These are phyloP conservation scores for Plasmodium coatneyi DNA, from an alignment of 169 alveolate species.

Conservation along the genomic window DNA sequence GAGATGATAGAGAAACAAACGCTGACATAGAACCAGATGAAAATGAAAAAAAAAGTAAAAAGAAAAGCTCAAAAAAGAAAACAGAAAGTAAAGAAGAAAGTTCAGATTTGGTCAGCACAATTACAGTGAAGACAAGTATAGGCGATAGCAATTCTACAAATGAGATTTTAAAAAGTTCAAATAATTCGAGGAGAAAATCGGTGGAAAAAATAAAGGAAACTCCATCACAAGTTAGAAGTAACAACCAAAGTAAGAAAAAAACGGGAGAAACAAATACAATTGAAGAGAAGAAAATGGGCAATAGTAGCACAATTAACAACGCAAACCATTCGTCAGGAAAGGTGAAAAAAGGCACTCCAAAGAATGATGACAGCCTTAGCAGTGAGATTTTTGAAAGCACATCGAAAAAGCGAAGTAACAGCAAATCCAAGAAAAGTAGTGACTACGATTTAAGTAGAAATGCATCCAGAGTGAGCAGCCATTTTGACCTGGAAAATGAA, in stretches of 20 bases:
- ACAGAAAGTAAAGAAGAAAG: not conserved
- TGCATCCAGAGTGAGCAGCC: constrained; percentile 20
- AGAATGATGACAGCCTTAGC: not conserved
- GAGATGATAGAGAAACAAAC: constrained; percentile 15
- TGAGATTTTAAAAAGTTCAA: not conserved
- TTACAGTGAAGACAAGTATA: not conserved
- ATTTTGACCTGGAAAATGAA: constrained; percentile 22
- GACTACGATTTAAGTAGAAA: constrained; percentile 55
- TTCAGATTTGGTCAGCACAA: not conserved
- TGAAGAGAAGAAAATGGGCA: not conserved
- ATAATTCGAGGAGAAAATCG: constrained; percentile 12
- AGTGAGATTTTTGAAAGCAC: constrained; percentile 16
- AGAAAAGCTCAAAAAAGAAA: not conserved
- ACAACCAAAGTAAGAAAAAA: constrained; percentile 9
- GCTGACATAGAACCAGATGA: not conserved
- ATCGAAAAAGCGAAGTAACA: constrained; percentile 15
- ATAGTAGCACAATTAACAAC: not conserved
- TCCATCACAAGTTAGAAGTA: constrained; percentile 10
- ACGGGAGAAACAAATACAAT: not conserved
- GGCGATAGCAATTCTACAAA: constrained; percentile 1
- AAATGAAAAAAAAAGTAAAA: constrained; percentile 11
- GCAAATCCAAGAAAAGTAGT: constrained; percentile 13
- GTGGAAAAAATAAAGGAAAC: constrained; percentile 23
- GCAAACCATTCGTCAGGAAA: not conserved
- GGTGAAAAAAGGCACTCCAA: constrained; percentile 29